A percentile compares a stretch with the other conserved stretches of the same genome.
phyloP scores from a whole-genome alignment of 768 basidiomycete genomes.

The Mycena vitilis region DNA sequence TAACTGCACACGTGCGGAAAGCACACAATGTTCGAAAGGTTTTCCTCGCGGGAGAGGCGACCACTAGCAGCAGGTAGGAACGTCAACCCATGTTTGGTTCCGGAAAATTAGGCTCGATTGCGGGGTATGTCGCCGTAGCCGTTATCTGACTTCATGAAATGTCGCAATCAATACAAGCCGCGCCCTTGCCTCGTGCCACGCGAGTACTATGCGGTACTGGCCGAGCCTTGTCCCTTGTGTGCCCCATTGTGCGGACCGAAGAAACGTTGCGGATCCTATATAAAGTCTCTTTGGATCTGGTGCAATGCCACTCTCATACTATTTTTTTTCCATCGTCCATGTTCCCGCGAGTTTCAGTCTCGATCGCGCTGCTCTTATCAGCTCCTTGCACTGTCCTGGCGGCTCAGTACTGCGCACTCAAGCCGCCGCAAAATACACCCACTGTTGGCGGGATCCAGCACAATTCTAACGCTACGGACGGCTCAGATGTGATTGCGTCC shows the following conservation, averaged over 20 bases:
- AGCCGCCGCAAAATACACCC: slow-evolving; percentile 3
- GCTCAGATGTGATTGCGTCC: slow-evolving; percentile 39
- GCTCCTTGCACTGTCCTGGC: slow-evolving; percentile 7
- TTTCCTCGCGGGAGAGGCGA: slow-evolving; percentile 2
- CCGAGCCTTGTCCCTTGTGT: slow-evolving; percentile 8
- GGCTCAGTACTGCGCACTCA: slow-evolving; percentile 25
- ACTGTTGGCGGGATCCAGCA: slow-evolving; percentile 16
- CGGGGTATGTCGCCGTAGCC: not conserved
- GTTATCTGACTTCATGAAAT: slow-evolving; percentile 9
- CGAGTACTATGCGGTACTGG: too few species aligned
- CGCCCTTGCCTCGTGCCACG: slow-evolving; percentile 17
- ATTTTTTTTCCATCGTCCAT: slow-evolving; percentile 9
- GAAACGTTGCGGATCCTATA: slow-evolving; percentile 30
- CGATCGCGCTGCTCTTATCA: not conserved
- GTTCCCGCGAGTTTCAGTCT: slow-evolving; percentile 7
- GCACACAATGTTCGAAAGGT: not conserved
- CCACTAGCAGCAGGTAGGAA: not conserved
- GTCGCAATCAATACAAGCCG: not conserved
- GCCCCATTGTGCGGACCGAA: not conserved
- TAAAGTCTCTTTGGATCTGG: not conserved
- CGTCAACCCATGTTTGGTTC: not conserved
- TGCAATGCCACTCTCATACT: not conserved
- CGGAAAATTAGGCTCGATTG: not conserved
- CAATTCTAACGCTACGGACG: slow-evolving; percentile 9
- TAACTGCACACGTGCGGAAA: slow-evolving; percentile 16